A percentile compares a stretch with the other conserved stretches of the same genome.
Evolutionary conservation across 2,329 filamentous ascomycete genomes (phyloP).

Genomic region (Sporothrix phasma): DNA sequence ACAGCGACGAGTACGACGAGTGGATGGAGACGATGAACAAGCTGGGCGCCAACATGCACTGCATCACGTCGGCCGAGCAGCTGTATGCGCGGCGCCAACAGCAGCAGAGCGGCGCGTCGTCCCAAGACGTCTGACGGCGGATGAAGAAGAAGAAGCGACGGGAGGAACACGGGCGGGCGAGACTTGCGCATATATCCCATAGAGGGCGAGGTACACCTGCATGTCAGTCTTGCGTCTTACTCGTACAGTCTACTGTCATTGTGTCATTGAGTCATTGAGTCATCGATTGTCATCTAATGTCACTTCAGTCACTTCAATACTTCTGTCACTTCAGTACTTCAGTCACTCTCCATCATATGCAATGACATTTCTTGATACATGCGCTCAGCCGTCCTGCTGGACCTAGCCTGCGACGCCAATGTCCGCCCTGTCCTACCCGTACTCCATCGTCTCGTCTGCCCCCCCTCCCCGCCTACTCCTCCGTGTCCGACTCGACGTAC

Average conservation of each 20-base stretch:
- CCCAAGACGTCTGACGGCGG: background rate
- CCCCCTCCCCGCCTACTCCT: constrained; percentile 10
- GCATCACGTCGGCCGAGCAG: constrained; percentile 75
- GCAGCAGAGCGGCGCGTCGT: background rate
- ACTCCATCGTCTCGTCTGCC: background rate
- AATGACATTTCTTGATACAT: too few species aligned
- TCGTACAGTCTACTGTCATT: too few species aligned
- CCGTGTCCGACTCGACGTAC: constrained; percentile 19
- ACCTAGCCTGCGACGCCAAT: too few species aligned
- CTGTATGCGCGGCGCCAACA: constrained; percentile 34
- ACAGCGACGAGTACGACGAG: constrained; percentile 83
- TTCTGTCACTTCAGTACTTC: too few species aligned
- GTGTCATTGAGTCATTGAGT: too few species aligned
- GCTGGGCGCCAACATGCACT: constrained; percentile 78
- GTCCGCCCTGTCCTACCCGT: background rate
- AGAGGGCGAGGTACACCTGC: background rate
- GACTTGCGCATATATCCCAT: too few species aligned
- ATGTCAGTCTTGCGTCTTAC: too few species aligned
- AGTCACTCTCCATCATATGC: too few species aligned
- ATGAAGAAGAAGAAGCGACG: background rate
- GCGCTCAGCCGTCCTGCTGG: too few species aligned
- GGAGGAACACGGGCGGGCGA: too few species aligned
- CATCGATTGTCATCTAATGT: too few species aligned
- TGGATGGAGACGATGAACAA: constrained; percentile 97
- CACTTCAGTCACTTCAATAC: too few species aligned